Evolutionary conservation across 2,329 filamentous ascomycete genomes (phyloP), one percentile per base, ranked within the genome.

Genomic region (Claviceps arundinis): DNA sequence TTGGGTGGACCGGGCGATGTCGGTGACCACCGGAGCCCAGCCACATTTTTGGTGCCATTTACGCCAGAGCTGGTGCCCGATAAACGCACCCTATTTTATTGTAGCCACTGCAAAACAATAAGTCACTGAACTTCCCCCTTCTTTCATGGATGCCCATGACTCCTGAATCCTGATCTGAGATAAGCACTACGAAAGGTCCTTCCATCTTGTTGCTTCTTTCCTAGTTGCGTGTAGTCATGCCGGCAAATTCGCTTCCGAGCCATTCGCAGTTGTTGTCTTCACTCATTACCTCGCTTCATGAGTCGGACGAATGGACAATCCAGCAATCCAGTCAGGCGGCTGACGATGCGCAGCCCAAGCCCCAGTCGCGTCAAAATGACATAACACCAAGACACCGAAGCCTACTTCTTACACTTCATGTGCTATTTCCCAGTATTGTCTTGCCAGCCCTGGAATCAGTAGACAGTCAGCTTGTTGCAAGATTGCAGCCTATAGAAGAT

Each of bases 361-460:
- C 16, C 24, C 46, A 51, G 4, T 17, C 34, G 24, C 26, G 6
- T 16, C 24, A 30, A 8, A 14, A 44, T 17, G 19, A 47, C 19
- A 24, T 5, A 24, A 1, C 57, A 68, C n/a, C 65, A 72, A 37
- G 47, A 13, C 47, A 45, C 53, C 70, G 74, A 1, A 73, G 78
- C 48, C 69, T 85, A 16, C 71, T 95, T n/a, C 71, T 89, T 1
- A 89, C 87, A 0, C 77, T 95, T 0, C 90, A 96, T 68, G 85
- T 89, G 37, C 71, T 96, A 14, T 94, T 94, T 62, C 89, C 89
- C 0, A 80, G 81, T 56, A 78, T 89, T 51, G 70, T 96, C 2
- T 81, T 96, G 1, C 87, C 89, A 2, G 89, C 91, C 0, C 75
- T 98, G 2, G 90, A 97, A 65, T 75, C 97, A 0, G 75, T 98